Base-by-base conservation (phyloP, 108 stramenopile species). In the Licmophora abbreviata region DNA sequence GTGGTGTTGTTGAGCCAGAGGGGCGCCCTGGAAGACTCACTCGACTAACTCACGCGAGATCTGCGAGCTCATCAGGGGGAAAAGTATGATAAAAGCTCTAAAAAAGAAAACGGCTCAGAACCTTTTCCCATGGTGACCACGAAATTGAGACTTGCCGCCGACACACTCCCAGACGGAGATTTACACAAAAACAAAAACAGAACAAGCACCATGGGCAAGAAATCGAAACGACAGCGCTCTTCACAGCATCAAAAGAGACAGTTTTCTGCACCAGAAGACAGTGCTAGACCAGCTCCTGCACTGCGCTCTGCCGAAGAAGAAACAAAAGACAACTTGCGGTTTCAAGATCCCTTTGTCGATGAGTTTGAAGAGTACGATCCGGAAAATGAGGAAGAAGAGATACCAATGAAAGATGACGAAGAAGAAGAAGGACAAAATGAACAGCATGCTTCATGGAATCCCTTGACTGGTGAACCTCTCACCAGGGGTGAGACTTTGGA, bases 281-380 rank as follows among this genome's bases (percentile, higher is more conserved):
- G 56, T 11, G 44, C 53, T 20, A 47, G 58, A 48, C 48, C 69
- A 18, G 42, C 59, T 25, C 32, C 37, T 28, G 26, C 33, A 8
- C 11, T 38, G n/a, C 15, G 34, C 10, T 20, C 15, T 45, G 47
- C 42, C 33, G 52, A 69, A 35, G 77, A 63, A 51, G 79, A 73
- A 57, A 74, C 77, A 3, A 44, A 59, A 17, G 91, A 87, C 26
- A 78, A 79, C 63, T 56, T 89, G 12, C 64, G 51, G 29, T 88
- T 81, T 28, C 69, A 90, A 66, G 92, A 94, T 75, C 82, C 79
- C 18, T 88, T 64, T 61, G 77, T 73, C 4, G 93, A 95, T 55
- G 69, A 83, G 60, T 51, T 72, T 38, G 76, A 73, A 50, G 75
- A 79, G 5, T 83, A 85, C 23, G 76, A 73, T 6, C 32, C 35